phyloP scores from a whole-genome alignment of 768 basidiomycete genomes.

The Lactarius vividus region DNA sequence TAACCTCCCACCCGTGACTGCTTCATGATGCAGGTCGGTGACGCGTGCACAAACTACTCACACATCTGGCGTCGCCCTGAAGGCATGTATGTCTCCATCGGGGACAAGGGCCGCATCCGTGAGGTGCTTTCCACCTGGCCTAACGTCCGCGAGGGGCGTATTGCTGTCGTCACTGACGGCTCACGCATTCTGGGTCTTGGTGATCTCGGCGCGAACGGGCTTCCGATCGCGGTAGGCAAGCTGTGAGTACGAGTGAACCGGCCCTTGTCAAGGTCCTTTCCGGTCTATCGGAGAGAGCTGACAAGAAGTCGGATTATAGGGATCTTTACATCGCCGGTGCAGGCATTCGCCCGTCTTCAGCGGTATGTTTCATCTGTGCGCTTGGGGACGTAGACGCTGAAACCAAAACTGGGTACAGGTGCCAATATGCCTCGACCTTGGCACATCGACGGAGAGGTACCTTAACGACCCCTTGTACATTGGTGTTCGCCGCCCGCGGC shows the following conservation, averaged over 20 bases:
- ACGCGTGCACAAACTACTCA: slow-evolving; percentile 28
- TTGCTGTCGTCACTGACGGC: slow-evolving; percentile 90
- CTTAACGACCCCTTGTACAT: slow-evolving; percentile 89
- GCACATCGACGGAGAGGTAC: slow-evolving; percentile 79
- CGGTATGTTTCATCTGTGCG: slow-evolving; percentile 40
- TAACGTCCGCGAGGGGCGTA: slow-evolving; percentile 68
- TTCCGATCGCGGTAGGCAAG: slow-evolving; percentile 89
- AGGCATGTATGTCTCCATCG: slow-evolving; percentile 63
- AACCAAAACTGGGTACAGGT: slow-evolving; percentile 11
- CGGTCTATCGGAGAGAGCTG: slow-evolving; percentile 5
- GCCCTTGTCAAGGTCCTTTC: not conserved
- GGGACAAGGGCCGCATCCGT: slow-evolving; percentile 80
- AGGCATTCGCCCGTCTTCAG: slow-evolving; percentile 73
- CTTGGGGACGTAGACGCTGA: not conserved
- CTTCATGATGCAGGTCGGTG: slow-evolving; percentile 34
- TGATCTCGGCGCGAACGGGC: slow-evolving; percentile 78
- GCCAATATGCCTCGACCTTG: slow-evolving; percentile 85
- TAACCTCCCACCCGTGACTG: slow-evolving; percentile 60
- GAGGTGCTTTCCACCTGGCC: slow-evolving; percentile 73
- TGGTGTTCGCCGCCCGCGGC: slow-evolving; percentile 55
- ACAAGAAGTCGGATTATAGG: slow-evolving; percentile 7
- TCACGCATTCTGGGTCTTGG: slow-evolving; percentile 89
- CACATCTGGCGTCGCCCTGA: slow-evolving; percentile 29
- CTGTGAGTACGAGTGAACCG: slow-evolving; percentile 41
- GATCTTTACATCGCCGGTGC: slow-evolving; percentile 17